phyloP scores from a whole-genome alignment of 768 basidiomycete genomes.

The Naganishia vaughanmartiniae region DNA sequence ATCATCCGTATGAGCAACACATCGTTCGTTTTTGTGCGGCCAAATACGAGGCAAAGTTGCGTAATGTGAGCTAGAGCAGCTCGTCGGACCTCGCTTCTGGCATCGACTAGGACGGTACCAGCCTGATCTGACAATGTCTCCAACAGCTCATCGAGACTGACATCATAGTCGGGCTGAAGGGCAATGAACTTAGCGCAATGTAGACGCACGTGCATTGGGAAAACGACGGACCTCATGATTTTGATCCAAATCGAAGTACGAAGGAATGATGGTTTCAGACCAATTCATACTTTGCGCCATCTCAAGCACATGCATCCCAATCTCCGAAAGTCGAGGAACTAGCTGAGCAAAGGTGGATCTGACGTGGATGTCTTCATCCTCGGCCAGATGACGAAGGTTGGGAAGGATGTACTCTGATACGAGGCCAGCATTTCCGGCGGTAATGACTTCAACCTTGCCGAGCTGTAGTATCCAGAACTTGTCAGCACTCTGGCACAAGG shows the following conservation, averaged over 20 bases:
- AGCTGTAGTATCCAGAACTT: constrained; percentile 37
- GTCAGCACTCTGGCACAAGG: too few species aligned
- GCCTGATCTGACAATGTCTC: constrained; percentile 81
- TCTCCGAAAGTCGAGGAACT: constrained; percentile 78
- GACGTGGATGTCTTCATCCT: constrained; percentile 80
- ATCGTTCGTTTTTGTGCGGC: constrained; percentile 88
- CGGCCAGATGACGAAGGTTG: constrained; percentile 74
- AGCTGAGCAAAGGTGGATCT: constrained; percentile 78
- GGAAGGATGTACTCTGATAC: constrained; percentile 96
- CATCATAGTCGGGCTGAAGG: constrained; percentile 80
- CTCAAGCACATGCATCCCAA: constrained; percentile 81
- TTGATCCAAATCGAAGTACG: constrained; percentile 47
- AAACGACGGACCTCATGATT: constrained; percentile 22
- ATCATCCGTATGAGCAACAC: constrained; percentile 85
- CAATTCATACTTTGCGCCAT: constrained; percentile 88
- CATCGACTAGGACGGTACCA: constrained; percentile 78
- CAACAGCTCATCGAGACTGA: constrained; percentile 80
- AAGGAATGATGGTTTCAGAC: constrained; percentile 65
- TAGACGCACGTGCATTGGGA: neutral
- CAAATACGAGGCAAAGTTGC: constrained; percentile 86
- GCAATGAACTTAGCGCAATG: constrained; percentile 36
- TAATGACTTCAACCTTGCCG: constrained; percentile 47
- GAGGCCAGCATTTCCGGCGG: constrained; percentile 59
- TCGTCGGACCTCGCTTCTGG: constrained; percentile 83
- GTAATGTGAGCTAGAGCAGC: constrained; percentile 84